Conservation (phyloP, 164 flowering plant species). For the Vitis rotundifolia region DNA sequence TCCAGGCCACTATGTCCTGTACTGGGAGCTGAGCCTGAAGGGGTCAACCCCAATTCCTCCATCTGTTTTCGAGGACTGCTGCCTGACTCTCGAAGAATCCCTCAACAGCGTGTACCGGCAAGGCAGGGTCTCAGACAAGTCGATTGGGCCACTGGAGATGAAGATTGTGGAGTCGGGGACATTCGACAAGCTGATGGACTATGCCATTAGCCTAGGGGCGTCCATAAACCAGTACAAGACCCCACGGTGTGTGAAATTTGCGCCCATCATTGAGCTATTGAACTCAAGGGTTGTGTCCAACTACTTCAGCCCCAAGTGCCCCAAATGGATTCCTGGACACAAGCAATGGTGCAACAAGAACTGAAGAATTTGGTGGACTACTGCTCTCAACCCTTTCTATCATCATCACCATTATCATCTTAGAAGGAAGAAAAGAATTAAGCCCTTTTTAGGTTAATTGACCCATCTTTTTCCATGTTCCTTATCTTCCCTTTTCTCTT, state of each 20-base stretch:
- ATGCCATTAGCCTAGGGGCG: conserved; percentile 86
- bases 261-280: conserved; percentile 80
- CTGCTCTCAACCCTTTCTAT: too few relatives aligned
- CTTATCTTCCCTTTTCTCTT: conserved; percentile 3
- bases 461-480: conserved; percentile 6
- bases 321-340: conserved; percentile 85
- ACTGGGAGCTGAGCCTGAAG: conserved; percentile 73
- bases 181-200: conserved; percentile 97
- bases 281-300: conserved; percentile 59
- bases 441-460: conserved; percentile 24
- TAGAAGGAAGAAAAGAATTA: conserved; percentile 12
- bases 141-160: conserved; percentile 91
- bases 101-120: conserved; percentile 89
- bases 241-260: conserved; percentile 87
- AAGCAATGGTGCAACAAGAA: conserved; percentile 69
- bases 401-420: conserved; percentile 14
- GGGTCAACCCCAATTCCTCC: conserved; percentile 75
- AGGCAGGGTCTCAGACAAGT: conserved; percentile 77
- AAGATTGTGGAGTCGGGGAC: conserved; percentile 82
- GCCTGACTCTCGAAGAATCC: conserved; percentile 81
- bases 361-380: conserved; percentile 6
- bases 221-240: conserved; percentile 97
- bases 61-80: conserved; percentile 82
- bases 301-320: conserved; percentile 88
- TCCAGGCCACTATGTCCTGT: conserved; percentile 94